Base-by-base conservation (phyloP, 164 flowering plant genomes). In the Nymphaea colorata region DNA sequence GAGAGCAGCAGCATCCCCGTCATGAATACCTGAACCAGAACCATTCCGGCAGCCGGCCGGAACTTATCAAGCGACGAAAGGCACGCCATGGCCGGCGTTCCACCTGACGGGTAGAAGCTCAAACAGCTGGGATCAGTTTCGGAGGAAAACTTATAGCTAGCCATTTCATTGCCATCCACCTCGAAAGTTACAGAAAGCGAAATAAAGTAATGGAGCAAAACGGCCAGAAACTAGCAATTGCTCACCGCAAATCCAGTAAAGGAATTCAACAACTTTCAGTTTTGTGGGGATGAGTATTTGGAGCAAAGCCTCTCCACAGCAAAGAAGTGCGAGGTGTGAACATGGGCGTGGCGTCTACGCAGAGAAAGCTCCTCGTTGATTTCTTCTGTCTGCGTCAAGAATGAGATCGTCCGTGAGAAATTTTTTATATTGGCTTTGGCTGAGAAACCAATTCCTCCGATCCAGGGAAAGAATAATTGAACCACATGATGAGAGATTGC, bases 1-100 rank as follows among this genome's bases (percentile, higher is more conserved):
- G 88, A 79, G 2, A 86, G 78, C 1, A 86, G 62, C 61, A 79
- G 82, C 70, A 82, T 16, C 3, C 85, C 91, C 0, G 83, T 75
- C 0, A 77, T 68, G 5, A 86, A 65, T 10, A 77, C 18, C 57
- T 84, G 88, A 42, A 86, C 84, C 72, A 74, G 2, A 43, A 86
- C 17, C 88, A 86, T 84, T 42, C 78, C 53, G 61, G 77, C 0
- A 4, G 74, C 64, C 8, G 70, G 67, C 64, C 60, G 47, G 53
- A 14, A 67, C n/a, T 42, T 59, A 6, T 41, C 6, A 7, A 67
- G 10, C 44, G 0, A 10, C 57, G 57, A 3, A 8, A 15, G 14
- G 57, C 8, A 51, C 8, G 57, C 15, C 57, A 51, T 51, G 57
- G 14, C 57, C 12, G 57, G 57, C 57, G 14, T 8, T 15, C 8